phyloP scores from a whole-genome alignment of 768 basidiomycete species.

The Hydnomerulius pinastri region DNA sequence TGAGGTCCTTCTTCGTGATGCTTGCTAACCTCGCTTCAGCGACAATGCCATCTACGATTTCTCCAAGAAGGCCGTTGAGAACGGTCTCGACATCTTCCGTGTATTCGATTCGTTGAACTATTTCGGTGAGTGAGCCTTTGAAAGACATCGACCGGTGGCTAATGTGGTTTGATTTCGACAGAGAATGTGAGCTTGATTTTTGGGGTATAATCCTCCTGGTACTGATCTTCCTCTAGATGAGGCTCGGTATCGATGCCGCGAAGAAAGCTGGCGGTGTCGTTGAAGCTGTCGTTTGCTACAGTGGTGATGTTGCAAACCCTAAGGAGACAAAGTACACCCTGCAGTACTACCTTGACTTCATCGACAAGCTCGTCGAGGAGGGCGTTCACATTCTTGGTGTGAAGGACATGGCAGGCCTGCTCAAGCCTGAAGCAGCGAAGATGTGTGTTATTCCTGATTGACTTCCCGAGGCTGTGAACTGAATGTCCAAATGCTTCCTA shows the following conservation, averaged over 20 bases:
- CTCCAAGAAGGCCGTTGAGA: slow-evolving; percentile 99
- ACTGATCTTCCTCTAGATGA: slow-evolving; percentile 62
- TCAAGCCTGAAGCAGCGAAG: slow-evolving; percentile 93
- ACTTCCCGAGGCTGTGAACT: not conserved
- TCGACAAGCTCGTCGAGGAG: slow-evolving; percentile 88
- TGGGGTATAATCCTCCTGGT: not conserved
- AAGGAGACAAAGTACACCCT: slow-evolving; percentile 97
- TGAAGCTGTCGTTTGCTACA: slow-evolving; percentile 98
- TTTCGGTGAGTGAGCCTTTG: slow-evolving; percentile 62
- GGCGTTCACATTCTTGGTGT: slow-evolving; percentile 97
- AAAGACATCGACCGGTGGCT: not conserved
- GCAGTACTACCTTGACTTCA: slow-evolving; percentile 95
- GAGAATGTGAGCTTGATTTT: slow-evolving; percentile 61
- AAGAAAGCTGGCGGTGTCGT: slow-evolving; percentile 99
- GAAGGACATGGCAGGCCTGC: slow-evolving; percentile 98
- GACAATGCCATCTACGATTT: slow-evolving; percentile 99
- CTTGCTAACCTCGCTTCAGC: slow-evolving; percentile 38
- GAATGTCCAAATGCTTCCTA: slow-evolving; percentile 29
- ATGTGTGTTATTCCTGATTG: slow-evolving; percentile 51
- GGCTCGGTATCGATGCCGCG: slow-evolving; percentile 97
- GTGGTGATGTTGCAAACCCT: slow-evolving; percentile 92
- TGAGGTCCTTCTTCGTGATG: not conserved
- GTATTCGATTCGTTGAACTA: slow-evolving; percentile 99
- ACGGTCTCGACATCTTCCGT: slow-evolving; percentile 98
- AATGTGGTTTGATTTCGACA: slow-evolving; percentile 28